These are phyloP conservation scores for Teunomyces funiuensis DNA, from an alignment of 805 yeast species.

Conservation along the genomic window DNA sequence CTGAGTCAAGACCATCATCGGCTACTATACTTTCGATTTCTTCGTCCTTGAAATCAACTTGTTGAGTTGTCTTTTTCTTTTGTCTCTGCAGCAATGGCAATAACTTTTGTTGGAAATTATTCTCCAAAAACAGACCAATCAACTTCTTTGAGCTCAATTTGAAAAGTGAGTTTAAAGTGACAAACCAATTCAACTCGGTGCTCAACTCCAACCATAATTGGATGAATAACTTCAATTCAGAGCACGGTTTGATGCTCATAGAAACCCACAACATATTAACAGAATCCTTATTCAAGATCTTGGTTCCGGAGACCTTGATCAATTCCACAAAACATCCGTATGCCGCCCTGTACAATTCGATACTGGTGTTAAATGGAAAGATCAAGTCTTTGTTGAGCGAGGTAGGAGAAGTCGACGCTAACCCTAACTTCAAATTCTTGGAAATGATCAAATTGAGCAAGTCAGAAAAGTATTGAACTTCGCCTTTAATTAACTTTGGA, in stretches of 20 bases:
- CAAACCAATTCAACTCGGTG: conserved; percentile 55
- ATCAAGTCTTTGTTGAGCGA: conserved; percentile 41
- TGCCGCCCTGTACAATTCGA: conserved; percentile 41
- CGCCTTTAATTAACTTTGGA: conserved; percentile 32
- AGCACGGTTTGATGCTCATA: conserved; percentile 47
- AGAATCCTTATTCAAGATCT: conserved; percentile 43
- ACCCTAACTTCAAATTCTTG: conserved; percentile 37
- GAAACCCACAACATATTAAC: conserved; percentile 63
- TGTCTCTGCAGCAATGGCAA: conserved; percentile 43
- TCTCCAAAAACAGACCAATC: conserved; percentile 38
- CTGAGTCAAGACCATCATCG: conserved; percentile 30
- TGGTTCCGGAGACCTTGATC: conserved; percentile 49
- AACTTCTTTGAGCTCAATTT: conserved; percentile 44
- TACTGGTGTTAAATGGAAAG: conserved; percentile 47
- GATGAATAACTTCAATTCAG: conserved; percentile 46
- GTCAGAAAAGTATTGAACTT: conserved; percentile 28
- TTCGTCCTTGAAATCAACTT: conserved; percentile 38
- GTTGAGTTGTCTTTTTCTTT: conserved; percentile 32
- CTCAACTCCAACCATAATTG: conserved; percentile 60
- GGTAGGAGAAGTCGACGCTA: conserved; percentile 33
- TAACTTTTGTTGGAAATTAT: conserved; percentile 39
- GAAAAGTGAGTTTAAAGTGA: conserved; percentile 51
- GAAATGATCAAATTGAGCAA: conserved; percentile 29
- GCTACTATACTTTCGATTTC: conserved; percentile 43
- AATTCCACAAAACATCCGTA: conserved; percentile 60